Percentiles rank a stretch among this genome's conserved stretches.
These are phyloP conservation scores for Rhodamnia argentea DNA, from an alignment of 345 rosid genomes.

Conservation along the genomic window DNA sequence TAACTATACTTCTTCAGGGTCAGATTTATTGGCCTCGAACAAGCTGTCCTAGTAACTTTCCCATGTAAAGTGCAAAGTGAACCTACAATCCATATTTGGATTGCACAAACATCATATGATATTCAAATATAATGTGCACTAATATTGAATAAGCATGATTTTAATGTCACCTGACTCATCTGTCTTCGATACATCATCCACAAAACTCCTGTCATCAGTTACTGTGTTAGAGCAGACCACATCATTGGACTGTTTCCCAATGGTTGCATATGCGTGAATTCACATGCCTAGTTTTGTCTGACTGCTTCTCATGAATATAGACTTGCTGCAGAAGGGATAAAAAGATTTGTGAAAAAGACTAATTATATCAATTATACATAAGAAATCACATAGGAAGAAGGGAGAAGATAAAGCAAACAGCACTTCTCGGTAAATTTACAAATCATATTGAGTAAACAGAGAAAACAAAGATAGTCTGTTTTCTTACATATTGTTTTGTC, in stretches of 20 bases:
- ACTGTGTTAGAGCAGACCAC: not conserved
- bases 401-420: not conserved
- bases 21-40: not conserved
- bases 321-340: not conserved
- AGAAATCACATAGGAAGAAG: not conserved
- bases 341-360: not conserved
- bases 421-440: not conserved
- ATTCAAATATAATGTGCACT: not conserved
- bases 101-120: not conserved
- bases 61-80: not conserved
- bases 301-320: not conserved
- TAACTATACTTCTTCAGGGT: not conserved
- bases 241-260: not conserved
- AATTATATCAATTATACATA: not conserved
- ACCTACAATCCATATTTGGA: not conserved
- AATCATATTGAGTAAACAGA: not conserved
- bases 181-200: not conserved
- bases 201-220: not conserved
- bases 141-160: not conserved
- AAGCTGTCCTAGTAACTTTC: not conserved
- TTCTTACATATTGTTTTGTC: not conserved
- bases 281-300: not conserved
- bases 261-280: not conserved
- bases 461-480: not conserved
- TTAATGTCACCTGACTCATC: not conserved